Evolutionary conservation across 2,329 filamentous ascomycete species (phyloP), one percentile per base, ranked within the genome.

Genomic region (Fusarium sp.): DNA sequence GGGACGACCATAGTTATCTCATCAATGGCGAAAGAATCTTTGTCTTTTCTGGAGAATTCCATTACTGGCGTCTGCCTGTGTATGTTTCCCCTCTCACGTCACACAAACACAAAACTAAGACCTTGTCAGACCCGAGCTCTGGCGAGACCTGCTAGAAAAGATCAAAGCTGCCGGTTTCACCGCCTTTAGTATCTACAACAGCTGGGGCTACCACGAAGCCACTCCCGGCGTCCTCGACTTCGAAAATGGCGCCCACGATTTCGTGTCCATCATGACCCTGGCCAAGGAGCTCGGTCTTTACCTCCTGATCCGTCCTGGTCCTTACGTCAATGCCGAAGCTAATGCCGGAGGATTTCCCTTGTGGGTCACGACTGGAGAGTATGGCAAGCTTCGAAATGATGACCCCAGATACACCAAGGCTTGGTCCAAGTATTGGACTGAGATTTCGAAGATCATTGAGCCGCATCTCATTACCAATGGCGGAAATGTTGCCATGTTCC

Each of bases 301-400:
- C 17, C 77, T 86, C 4, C 80, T 86, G 2, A 69, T 77, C 27
- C 82, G 89, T 1, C 87, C 88, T 1, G 89, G 89, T 0, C 88
- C 88, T 0, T 91, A 91, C 61, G 85, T 89, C 62, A 91, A 91
- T 67, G 89, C 89, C 2, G 90, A 91, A 75, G 83, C 88, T 6
- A 90, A 87, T 67, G 88, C 86, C 2, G 89, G 90, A 35, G 89
- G 89, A 0, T 88, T 90, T 61, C 88, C 89, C 0, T 80, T 89
- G 2, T 91, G 89, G 88, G 77, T 89, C 9, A 90, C 88, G 0
- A 90, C 89, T 1, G 89, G 88, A 45, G 87, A 82, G 30, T 88
- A 88, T 53, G 88, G 88, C 5, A 73, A 77, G 23, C 78, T 89
- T 18, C 81, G 88, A 35, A 81, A 88, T 59, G 84, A 89, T 42